A percentile compares a stretch with the other conserved stretches of the same genome.
Evolutionary conservation across 306 rosid genomes (phyloP).

Genomic region (Glycine tomentella): DNA sequence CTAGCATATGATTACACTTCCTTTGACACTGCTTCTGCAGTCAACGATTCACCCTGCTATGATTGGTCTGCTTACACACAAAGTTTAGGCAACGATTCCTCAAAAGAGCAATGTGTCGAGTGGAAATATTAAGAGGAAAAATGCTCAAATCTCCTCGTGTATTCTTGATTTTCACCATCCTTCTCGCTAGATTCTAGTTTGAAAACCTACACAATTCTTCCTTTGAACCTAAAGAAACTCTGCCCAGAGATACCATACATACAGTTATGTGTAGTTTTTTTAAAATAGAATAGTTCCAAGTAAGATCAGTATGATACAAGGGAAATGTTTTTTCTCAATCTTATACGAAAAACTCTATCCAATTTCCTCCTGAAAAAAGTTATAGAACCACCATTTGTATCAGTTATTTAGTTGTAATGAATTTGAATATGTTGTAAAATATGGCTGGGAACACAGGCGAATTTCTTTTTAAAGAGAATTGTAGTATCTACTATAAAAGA

Average conservation of each 20-base stretch:
- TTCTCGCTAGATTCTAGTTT: background rate
- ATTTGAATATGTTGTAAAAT: background rate
- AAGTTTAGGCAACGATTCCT: background rate
- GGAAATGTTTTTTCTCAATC: background rate
- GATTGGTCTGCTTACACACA: background rate
- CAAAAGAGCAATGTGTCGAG: background rate
- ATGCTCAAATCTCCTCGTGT: background rate
- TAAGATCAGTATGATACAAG: background rate
- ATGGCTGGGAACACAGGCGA: constrained; percentile 2
- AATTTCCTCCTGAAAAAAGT: background rate
- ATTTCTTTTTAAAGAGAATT: background rate
- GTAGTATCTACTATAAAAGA: too few relatives aligned
- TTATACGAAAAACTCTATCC: background rate
- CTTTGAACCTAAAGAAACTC: background rate
- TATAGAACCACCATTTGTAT: background rate
- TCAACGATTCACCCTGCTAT: background rate
- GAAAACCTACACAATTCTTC: background rate
- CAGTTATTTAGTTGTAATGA: background rate
- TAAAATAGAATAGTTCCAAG: background rate
- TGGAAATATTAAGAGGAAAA: background rate
- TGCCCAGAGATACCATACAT: background rate
- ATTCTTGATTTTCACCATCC: background rate
- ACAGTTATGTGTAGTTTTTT: background rate
- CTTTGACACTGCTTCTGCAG: background rate
- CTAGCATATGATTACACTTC: background rate